Evolutionary conservation across 108 stramenopile species (phyloP).

Genomic region (Ochromonas danica): DNA sequence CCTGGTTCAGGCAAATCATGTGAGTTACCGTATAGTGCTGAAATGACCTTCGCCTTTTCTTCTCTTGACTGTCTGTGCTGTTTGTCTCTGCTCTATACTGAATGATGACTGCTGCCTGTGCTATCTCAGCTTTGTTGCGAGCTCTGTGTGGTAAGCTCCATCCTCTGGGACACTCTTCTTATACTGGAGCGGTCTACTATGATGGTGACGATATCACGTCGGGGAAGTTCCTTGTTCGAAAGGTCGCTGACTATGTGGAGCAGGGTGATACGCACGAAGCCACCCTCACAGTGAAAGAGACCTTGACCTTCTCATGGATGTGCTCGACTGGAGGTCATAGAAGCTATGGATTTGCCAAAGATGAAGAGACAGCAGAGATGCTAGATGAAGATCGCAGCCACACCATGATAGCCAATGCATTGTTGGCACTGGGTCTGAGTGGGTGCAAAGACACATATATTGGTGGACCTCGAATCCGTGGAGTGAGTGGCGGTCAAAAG

Average conservation of each 20-base stretch:
- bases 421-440: constrained; percentile 52
- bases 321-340: constrained; percentile 56
- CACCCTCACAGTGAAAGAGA: constrained; percentile 71
- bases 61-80: constrained; percentile 74
- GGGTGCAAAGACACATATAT: constrained; percentile 53
- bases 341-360: background rate
- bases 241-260: constrained; percentile 39
- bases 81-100: constrained; percentile 69
- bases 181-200: constrained; percentile 39
- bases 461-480: constrained; percentile 65
- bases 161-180: constrained; percentile 25
- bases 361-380: background rate
- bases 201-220: constrained; percentile 38
- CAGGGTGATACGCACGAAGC: no score
- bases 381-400: background rate
- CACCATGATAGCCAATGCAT: constrained; percentile 49
- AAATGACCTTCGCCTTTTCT: no score
- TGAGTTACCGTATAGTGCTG: no score
- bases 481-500: no score
- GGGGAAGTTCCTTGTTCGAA: constrained; percentile 41
- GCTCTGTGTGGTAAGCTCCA: constrained; percentile 36
- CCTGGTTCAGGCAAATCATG: no score
- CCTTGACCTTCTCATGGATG: constrained; percentile 67
- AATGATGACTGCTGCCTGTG: constrained; percentile 10
- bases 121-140: constrained; percentile 39